Base-by-base conservation (phyloP, 2,329 filamentous ascomycete genomes). In the Aspergillus costaricaensis region DNA sequence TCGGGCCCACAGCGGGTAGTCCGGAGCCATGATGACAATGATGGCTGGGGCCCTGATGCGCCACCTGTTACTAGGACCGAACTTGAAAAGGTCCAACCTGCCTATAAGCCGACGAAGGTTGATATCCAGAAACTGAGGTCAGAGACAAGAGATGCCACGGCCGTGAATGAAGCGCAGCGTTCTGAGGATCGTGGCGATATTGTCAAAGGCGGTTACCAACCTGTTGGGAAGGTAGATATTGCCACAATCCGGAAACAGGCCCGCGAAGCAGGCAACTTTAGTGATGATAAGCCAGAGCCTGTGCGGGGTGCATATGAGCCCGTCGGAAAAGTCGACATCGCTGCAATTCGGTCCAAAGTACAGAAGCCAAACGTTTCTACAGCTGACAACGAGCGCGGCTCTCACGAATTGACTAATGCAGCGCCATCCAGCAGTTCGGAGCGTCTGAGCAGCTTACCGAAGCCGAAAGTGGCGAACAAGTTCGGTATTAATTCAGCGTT, bases 181-280 rank as follows among this genome's bases (percentile, higher is more conserved):
- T 78, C 84, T 50, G 81, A 85, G 51, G 75, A 77, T 36, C 67
- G 77, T 38, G 66, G 71, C 23, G 89, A 92, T 72, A 85, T 97
- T 19, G 87, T 98, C 55, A 90, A 80, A 71, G 95, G 95, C 48
- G 89, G 85, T 15, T 99, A 99, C 77, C 92, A 97, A 75, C 95
- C 95, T 19, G 82, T 99, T 68, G 95, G 95, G 59, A 98, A 97
- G 80, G 91, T 99, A n/a, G 93, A 99, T 72, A 98, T 99, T 77
- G 90, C 90, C 23, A 93, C 92, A 39, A 90, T 99, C 67, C 87
- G 95, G 64, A 79, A 88, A 83, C 74, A 91, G 85, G 81, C 92
- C 79, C 72, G 88, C 82, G 81, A 88, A 81, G 69, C 82, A 75
- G 76, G 84, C 8, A 65, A 72, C 25, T 10, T 72, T 10, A 73